These are phyloP conservation scores for Vigna unguiculata DNA, from an alignment of 306 rosid species.

Conservation along the genomic window DNA sequence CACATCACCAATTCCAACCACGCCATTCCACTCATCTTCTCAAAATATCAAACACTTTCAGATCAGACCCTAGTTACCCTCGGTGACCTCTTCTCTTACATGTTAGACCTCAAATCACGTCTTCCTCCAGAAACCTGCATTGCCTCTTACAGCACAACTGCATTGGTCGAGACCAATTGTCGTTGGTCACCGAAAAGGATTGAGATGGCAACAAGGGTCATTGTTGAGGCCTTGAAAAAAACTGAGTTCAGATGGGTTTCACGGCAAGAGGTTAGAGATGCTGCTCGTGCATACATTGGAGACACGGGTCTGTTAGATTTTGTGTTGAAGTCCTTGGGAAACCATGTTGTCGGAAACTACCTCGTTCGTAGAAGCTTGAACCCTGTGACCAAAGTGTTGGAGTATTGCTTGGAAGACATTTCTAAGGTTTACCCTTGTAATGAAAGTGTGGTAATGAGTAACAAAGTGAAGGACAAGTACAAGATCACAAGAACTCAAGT, in stretches of 20 bases:
- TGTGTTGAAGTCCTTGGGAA: conserved; percentile 79
- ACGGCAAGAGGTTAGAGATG: conserved; percentile 86
- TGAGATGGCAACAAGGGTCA: conserved; percentile 75
- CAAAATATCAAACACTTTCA: conserved; percentile 77
- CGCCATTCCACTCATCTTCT: conserved; percentile 62
- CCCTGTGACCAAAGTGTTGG: conserved; percentile 80
- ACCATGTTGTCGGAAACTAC: conserved; percentile 75
- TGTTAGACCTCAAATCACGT: conserved; percentile 77
- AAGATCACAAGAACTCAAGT: conserved; percentile 69
- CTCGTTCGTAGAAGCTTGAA: conserved; percentile 79
- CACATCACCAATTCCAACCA: conserved; percentile 55
- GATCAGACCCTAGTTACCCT: conserved; percentile 74
- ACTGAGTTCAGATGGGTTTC: conserved; percentile 76
- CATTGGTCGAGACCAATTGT: conserved; percentile 58
- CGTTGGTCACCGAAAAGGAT: conserved; percentile 88
- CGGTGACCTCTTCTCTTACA: conserved; percentile 69
- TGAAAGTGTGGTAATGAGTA: conserved; percentile 48
- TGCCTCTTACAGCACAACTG: conserved; percentile 45
- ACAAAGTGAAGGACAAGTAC: conserved; percentile 52
- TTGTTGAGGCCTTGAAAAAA: conserved; percentile 69
- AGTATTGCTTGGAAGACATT: conserved; percentile 82
- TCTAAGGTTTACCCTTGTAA: conserved; percentile 56
- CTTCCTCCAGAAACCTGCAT: conserved; percentile 57
- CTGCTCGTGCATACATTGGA: conserved; percentile 74
- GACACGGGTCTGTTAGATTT: conserved; percentile 83